These are phyloP conservation scores for Leccinum subrobustum DNA, from an alignment of 1,284 basidiomycete species.

Conservation along the genomic window DNA sequence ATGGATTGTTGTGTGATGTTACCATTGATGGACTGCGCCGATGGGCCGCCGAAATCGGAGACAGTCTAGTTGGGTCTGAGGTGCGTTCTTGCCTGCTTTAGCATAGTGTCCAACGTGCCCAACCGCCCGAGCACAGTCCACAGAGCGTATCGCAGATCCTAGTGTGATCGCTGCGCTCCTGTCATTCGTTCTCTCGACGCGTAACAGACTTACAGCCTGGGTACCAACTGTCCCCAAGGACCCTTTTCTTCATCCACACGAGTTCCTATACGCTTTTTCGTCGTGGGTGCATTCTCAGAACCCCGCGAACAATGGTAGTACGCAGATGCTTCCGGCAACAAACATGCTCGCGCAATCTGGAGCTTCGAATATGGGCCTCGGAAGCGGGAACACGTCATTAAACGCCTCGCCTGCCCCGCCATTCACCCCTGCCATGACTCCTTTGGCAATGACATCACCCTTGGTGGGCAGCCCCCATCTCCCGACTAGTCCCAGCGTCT, in stretches of 20 bases:
- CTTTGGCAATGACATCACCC: no score
- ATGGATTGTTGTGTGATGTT: conserved; percentile 73
- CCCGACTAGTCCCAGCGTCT: not conserved
- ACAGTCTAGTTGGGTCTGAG: conserved; percentile 59
- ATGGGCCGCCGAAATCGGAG: conserved; percentile 67
- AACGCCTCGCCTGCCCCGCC: no score
- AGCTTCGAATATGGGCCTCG: no score
- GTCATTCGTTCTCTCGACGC: conserved; percentile 60
- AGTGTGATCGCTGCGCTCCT: conserved; percentile 64
- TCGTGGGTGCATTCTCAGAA: conserved; percentile 30
- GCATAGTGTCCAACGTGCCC: conserved; percentile 2
- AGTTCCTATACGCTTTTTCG: conserved; percentile 47
- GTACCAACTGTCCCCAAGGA: conserved; percentile 62
- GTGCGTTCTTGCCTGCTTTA: conserved; percentile 36
- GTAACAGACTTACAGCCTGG: conserved; percentile 58
- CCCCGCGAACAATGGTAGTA: conserved; percentile 5
- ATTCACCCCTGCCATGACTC: no score
- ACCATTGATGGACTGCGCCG: conserved; percentile 66
- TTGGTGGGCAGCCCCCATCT: conserved; percentile 10
- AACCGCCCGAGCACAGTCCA: conserved; percentile 45
- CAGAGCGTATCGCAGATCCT: conserved; percentile 72
- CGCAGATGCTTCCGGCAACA: no score
- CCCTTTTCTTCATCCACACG: conserved; percentile 67
- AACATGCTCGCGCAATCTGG: no score
- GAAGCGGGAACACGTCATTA: no score